Evolutionary conservation across 2,329 filamentous ascomycete species (phyloP), one percentile per base, ranked within the genome.

Genomic region (Periconia digitata): DNA sequence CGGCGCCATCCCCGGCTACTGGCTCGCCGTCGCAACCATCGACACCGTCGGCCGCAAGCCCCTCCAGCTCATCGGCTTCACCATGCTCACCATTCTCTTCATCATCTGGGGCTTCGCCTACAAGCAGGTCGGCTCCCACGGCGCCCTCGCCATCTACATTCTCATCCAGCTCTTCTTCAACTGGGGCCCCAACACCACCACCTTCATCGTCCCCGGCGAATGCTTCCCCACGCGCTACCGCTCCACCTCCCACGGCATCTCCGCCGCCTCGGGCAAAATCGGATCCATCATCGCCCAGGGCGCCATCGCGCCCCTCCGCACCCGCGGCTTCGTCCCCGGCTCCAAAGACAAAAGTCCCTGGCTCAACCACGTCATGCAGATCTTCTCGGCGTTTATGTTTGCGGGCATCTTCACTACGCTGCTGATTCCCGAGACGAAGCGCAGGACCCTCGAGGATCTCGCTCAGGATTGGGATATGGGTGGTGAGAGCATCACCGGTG

Each of bases 371-470:
- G 80, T 92, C 40, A 85, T 92, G 75, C 80, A 90, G 63, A 86
- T 91, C 41, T 91, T 89, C 69, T 86, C 87, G 0, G 78, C 89
- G 10, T 91, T 92, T 75, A 92, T 91, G 89, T 76, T 92, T 3
- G 80, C 80, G 34, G 89, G 89, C 47, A 80, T 82, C 34, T 73
- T 89, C 42, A 82, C 83, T 2, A 85, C 85, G 0, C 74, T 91
- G 2, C 72, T 92, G 17, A 85, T 91, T 23, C 87, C 87, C 0
- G 89, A 91, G 73, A 92, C 87, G 0, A 90, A 87, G 74, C 81
- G 87, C 2, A 77, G 84, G 65, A 91, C 88, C 0, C 77, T 94
- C 24, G 89, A 90, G 64, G 82, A 87, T 54, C 74, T 90, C 10
- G 80, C 85, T 0, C 43, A 56, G 45, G 64, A 67, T 42, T 67